Conservation (phyloP, 73 alveolate species). For the Diophrys appendiculata region DNA sequence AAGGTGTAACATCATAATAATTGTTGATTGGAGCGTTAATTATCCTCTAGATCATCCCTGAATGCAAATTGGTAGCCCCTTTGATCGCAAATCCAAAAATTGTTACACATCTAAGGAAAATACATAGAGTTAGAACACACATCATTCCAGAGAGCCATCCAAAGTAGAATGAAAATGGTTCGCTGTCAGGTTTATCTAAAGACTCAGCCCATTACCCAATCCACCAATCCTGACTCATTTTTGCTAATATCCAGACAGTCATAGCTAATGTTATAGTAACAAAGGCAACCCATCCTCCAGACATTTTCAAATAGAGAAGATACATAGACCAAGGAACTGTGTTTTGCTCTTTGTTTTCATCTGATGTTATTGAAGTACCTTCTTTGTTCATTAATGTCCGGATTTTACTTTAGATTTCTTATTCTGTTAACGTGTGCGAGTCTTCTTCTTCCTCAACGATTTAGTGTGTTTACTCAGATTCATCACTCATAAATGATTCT, state of each 20-base stretch:
- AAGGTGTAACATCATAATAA: conserved; percentile 62
- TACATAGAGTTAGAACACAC: not conserved
- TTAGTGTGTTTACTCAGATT: not conserved
- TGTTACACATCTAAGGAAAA: not conserved
- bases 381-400: not conserved
- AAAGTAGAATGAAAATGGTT: not conserved
- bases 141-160: too few relatives aligned
- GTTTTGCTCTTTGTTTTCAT: conserved; percentile 59
- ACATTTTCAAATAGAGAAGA: conserved; percentile 10
- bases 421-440: not conserved
- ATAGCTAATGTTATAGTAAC: not conserved
- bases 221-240: not conserved
- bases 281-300: conserved; percentile 33
- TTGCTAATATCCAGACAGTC: not conserved
- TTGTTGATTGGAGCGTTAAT: conserved; percentile 89
- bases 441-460: not conserved
- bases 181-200: not conserved
- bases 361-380: conserved; percentile 24
- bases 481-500: not conserved
- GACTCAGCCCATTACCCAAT: conserved; percentile 14
- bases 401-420: not conserved
- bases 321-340: conserved; percentile 32
- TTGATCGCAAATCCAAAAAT: not conserved
- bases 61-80: conserved; percentile 64
- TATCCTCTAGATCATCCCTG: conserved; percentile 70